Conservation (phyloP, 495 filamentous ascomycete species). For the Aspergillus olivimuriae region DNA sequence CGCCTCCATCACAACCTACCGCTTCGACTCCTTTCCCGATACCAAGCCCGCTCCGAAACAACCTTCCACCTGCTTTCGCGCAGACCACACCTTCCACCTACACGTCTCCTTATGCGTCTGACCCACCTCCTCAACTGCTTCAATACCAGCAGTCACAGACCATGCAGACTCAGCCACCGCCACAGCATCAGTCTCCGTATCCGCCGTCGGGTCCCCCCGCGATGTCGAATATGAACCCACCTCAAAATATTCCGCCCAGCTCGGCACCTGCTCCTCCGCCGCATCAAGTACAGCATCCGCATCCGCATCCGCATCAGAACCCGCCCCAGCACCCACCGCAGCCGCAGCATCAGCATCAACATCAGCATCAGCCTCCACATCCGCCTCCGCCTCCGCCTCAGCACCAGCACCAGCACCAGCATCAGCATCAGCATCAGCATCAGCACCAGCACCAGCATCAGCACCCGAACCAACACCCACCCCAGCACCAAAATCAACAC, state of each 20-base stretch:
- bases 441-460: too few species aligned
- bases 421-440: too few species aligned
- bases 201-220: constrained; percentile 22
- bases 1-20: constrained; percentile 11
- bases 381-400: constrained; percentile 20
- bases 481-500: constrained; percentile 23
- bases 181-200: constrained; percentile 23
- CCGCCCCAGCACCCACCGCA: constrained; percentile 25
- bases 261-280: constrained; percentile 19
- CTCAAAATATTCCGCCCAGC: constrained; percentile 20
- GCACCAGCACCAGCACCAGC: constrained; percentile 29
- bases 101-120: constrained; percentile 38
- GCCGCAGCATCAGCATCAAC: constrained; percentile 26
- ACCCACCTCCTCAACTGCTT: constrained; percentile 28
- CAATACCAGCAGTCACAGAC: constrained; percentile 27
- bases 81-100: constrained; percentile 35
- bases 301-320: constrained; percentile 23
- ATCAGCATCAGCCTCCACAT: constrained; percentile 19
- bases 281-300: constrained; percentile 24
- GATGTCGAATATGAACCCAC: constrained; percentile 17
- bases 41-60: constrained; percentile 38
- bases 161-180: constrained; percentile 15
- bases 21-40: constrained; percentile 29
- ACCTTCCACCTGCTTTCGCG: constrained; percentile 38
- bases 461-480: constrained; percentile 16